Percentiles rank a stretch among this genome's conserved stretches.
These are phyloP conservation scores for Eutrema japonicum DNA, from an alignment of 345 rosid species.

Conservation along the genomic window DNA sequence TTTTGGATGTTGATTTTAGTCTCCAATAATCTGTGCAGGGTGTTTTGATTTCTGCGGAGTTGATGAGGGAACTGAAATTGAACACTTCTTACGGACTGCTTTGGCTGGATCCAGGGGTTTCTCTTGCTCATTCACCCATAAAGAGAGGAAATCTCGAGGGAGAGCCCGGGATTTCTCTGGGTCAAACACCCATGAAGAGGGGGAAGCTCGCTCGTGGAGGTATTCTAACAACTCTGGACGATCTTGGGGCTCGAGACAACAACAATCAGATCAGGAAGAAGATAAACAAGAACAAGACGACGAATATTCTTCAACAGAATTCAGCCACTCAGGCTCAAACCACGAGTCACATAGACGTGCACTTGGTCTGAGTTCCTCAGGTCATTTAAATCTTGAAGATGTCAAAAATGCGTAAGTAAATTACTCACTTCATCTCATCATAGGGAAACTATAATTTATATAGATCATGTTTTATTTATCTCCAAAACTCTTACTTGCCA, in stretches of 20 bases:
- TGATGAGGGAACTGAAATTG: slow-evolving; percentile 53
- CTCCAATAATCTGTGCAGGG: slow-evolving; percentile 47
- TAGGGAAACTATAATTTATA: not conserved
- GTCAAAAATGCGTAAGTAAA: slow-evolving; percentile 73
- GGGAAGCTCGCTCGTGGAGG: slow-evolving; percentile 47
- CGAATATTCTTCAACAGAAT: slow-evolving; percentile 52
- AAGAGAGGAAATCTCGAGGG: slow-evolving; percentile 41
- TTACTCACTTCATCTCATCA: not conserved
- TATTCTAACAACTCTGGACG: slow-evolving; percentile 44
- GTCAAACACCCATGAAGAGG: slow-evolving; percentile 53
- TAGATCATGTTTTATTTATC: not conserved
- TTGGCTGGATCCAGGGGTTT: slow-evolving; percentile 57
- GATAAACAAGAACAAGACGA: not conserved
- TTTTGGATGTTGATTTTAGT: not conserved
- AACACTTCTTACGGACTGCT: slow-evolving; percentile 57
- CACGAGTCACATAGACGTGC: slow-evolving; percentile 61
- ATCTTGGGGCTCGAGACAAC: slow-evolving; percentile 47
- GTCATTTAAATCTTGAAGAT: slow-evolving; percentile 73
- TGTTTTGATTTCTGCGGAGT: slow-evolving; percentile 60
- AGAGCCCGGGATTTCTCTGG: slow-evolving; percentile 32
- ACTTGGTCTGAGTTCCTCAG: slow-evolving; percentile 70
- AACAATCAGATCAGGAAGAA: slow-evolving; percentile 50
- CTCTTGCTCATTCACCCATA: slow-evolving; percentile 61
- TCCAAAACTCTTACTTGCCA: not conserved
- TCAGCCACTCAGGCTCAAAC: slow-evolving; percentile 42